Evolutionary conservation across 495 filamentous ascomycete genomes (phyloP), one percentile per base, ranked within the genome.

Genomic region (Amphirosellinia nigrospora): DNA sequence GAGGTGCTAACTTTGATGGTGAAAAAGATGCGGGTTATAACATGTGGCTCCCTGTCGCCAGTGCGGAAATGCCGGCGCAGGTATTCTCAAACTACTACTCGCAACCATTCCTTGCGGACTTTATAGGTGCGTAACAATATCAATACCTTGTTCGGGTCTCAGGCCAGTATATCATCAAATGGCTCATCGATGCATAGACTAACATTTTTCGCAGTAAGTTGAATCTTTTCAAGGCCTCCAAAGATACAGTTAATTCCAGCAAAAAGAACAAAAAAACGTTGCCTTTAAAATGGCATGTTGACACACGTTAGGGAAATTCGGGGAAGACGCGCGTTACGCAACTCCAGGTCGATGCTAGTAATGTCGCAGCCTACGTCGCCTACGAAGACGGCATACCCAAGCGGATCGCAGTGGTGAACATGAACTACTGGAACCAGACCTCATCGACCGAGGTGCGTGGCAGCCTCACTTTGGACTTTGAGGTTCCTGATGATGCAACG

Each of bases 371-470:
- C 8, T 78, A 78, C 32, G 71, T 26, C 4, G 76, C 76, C 7
- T 78, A 76, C 41, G 76, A 76, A 19, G 69, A 64, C 19, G 41
- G 52, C 13, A 36, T 39, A 19, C 70, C 72, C 10, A 76, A 71
- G 61, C 72, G 74, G 28, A 64, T 78, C n/a, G 73, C 74, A 0
- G 70, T 73, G 8, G 60, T 72, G 1, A 78, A 77, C 61, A 30
- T 78, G 61, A 63, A 77, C 62, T 77, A 78, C 30, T 78, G 76
- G 76, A 77, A 77, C 32, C 55, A 71, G 76, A 78, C 76, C 11
- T 74, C 71, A 32, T 72, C 74, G 21, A 32, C 58, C 1, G 60
- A 26, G 9, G 36, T 66, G 38, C 72, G 76, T 32, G 74, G 73
- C 5, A 70, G 68, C 48, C 68, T 73, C 23, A 70, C 23, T 19